Evolutionary conservation across 805 yeast genomes (phyloP), one percentile per base, ranked within the genome.

Genomic region (Candida krabiensis): DNA sequence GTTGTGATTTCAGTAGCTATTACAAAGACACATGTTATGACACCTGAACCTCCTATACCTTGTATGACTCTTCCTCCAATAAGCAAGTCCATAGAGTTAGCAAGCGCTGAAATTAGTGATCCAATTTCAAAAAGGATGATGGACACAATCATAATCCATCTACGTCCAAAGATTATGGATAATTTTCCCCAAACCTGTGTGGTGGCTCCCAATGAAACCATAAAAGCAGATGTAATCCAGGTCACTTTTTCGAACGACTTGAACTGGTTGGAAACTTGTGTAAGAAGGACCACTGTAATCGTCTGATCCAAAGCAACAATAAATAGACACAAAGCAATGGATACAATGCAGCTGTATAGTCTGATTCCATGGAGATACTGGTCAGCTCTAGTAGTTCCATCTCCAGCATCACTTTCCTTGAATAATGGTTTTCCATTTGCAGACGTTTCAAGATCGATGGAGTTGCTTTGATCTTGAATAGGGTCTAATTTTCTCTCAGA

Each of bases 21-120:
- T 21, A 82, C 75, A 43, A 74, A 68, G 4, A 71, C 74, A 58
- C 80, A 61, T 2, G 80, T 66, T 49, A 76, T 80, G 33, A 82
- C 70, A 18, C 85, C 85, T 25, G 86, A 83, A 8, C 81, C 88
- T 12, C 90, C 91, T 23, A 79, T 53, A 35, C 93, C 93, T 37
- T 79, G 78, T 15, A 84, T 62, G 6, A 77, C 81, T 50, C 95
- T 70, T 1, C 88, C 90, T 3, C 80, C 87, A 42, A 84, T 80
- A 32, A 85, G 58, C 70, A 75, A 73, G 37, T 70, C 64, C 79
- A 84, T 80, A 23, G 69, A 65, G 14, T 50, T 56, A 1, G 87
- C 61, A 4, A 75, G 46, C 1, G 85, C 90, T 38, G 75, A 64
- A 5, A 82, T 60, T 37, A 81, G 62, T 0, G 86, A 79, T 1